A percentile compares a stretch with the other conserved stretches of the same genome.
These are phyloP conservation scores for Sporothrix sp. DNA, from an alignment of 2,329 filamentous ascomycete genomes.

Conservation along the genomic window DNA sequence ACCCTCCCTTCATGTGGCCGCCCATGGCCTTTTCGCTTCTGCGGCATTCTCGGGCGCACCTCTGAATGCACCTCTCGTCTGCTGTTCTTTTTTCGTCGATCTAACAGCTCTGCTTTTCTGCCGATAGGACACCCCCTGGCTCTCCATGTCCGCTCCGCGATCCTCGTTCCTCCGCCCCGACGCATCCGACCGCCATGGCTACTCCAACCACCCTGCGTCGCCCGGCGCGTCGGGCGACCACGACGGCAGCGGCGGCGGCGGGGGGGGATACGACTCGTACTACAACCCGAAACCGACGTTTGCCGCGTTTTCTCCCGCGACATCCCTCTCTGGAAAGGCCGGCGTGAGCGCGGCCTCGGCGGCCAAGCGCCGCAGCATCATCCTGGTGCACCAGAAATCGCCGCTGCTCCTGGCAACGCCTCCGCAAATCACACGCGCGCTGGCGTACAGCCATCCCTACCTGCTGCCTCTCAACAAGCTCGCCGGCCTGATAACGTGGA, in stretches of 20 bases:
- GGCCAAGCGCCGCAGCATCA: constrained; percentile 73
- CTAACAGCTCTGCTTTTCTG: background rate
- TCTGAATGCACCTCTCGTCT: background rate
- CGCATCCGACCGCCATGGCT: constrained; percentile 22
- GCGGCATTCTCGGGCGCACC: background rate
- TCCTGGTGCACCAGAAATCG: constrained; percentile 94
- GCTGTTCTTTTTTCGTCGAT: background rate
- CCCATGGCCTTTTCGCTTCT: background rate
- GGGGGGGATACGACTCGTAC: constrained; percentile 22
- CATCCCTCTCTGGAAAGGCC: constrained; percentile 54
- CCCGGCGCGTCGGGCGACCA: constrained; percentile 5
- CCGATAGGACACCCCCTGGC: constrained; percentile 39
- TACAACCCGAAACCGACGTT: constrained; percentile 56
- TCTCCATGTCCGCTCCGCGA: constrained; percentile 42
- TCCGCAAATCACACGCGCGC: constrained; percentile 83
- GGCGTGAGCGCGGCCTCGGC: constrained; percentile 41
- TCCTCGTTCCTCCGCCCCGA: constrained; percentile 23
- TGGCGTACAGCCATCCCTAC: constrained; percentile 94
- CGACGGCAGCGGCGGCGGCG: constrained; percentile 17
- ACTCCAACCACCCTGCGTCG: constrained; percentile 18
- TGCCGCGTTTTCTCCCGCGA: constrained; percentile 81
- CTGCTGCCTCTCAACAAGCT: constrained; percentile 80
- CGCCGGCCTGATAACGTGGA: constrained; percentile 84
- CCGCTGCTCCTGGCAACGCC: constrained; percentile 87
- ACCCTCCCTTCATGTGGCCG: constrained; percentile 5